Evolutionary conservation across 768 basidiomycete species (phyloP), one percentile per base, ranked within the genome.

Genomic region (Coprinellus micaceus): DNA sequence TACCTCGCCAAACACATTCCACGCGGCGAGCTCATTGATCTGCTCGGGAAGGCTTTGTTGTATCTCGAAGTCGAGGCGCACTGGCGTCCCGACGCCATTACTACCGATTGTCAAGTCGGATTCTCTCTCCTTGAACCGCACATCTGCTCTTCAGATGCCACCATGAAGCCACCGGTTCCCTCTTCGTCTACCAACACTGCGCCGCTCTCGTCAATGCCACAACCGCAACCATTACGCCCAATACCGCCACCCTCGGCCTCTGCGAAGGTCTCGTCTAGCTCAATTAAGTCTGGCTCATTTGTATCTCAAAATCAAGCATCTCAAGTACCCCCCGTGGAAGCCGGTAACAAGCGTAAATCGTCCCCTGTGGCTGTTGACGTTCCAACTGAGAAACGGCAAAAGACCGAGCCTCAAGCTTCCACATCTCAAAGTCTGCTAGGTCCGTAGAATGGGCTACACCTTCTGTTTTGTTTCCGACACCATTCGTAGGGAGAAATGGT

Each of bases 1-100:
- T 77, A 84, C 60, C 79, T 85, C 57, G 76, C 80, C 60, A 88
- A 86, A 65, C 86, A 89, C 58, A 85, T 94, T 51, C 86, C 85
- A 24, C 83, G 90, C 19, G 91, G 91, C 11, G 89, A 92, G 66
- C 80, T 94, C 24, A 75, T 91, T 39, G 89, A 93, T 55, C 82
- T 92, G 22, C 80, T 94, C 30, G 80, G 81, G 66, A 93, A 91
- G 71, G 84, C 91, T 3, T 73, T 94, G 17, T 79, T 93, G 10
- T 94, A 91, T 61, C 75, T 79, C 19, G 91, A 94, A 71, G 88
- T 89, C 52, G 91, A 94, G 74, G 80, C 85, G 6, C 91, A 93
- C 63, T 93, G 88, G 85, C 81, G 82, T 58, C 79, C 78, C 9
- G 83, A 83, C 64, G 73, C 76, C 33, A 71, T 87, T 57, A 78